phyloP scores from a whole-genome alignment of 2,329 filamentous ascomycete genomes.

The Nigrospora sphaerica region DNA sequence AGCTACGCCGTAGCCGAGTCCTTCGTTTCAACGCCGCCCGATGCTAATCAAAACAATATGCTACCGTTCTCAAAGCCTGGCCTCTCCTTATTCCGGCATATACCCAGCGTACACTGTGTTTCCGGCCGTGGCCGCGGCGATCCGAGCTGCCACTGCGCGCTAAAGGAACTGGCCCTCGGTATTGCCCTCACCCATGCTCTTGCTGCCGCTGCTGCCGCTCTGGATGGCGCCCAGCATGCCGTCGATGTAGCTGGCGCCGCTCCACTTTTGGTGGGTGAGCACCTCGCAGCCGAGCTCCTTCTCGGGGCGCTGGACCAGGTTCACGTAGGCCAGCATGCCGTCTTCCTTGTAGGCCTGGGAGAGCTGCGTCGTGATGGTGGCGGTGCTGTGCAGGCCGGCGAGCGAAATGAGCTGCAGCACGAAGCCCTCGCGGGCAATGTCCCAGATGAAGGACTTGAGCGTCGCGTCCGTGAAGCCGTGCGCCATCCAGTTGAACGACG shows the following conservation, averaged over 20 bases:
- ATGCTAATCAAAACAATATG: no score
- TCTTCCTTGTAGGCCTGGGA: constrained; percentile 78
- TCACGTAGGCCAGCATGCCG: constrained; percentile 97
- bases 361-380: constrained; percentile 63
- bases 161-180: constrained; percentile 64
- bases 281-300: constrained; percentile 89
- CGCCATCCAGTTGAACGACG: constrained; percentile 97
- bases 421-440: constrained; percentile 83
- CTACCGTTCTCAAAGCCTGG: no score
- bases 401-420: constrained; percentile 62
- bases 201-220: constrained; percentile 81
- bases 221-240: constrained; percentile 86
- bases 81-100: no score
- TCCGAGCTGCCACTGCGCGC: no score
- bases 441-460: constrained; percentile 91
- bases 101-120: no score
- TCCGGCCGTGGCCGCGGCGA: no score
- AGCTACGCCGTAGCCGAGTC: no score
- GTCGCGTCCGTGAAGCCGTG: constrained; percentile 82
- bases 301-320: constrained; percentile 80
- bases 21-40: no score
- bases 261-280: constrained; percentile 91
- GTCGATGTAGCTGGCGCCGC: constrained; percentile 66
- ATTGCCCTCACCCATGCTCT: constrained; percentile 92
- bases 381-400: constrained; percentile 59